phyloP scores from a whole-genome alignment of 2,329 filamentous ascomycete species.

The Cladophialophora exuberans region DNA sequence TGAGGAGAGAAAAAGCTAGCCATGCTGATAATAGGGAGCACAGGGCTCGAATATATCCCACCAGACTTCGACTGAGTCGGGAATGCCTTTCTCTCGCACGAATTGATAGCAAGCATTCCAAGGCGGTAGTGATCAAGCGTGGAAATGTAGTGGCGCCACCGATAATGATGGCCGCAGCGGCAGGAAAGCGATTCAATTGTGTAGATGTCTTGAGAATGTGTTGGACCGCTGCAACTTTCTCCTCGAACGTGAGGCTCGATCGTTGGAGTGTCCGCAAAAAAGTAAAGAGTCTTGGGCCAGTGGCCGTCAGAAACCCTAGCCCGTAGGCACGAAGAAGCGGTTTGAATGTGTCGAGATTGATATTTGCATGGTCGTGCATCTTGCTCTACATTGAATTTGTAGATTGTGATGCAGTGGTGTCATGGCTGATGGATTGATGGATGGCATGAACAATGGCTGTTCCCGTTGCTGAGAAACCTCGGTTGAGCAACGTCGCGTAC shows the following conservation, averaged over 20 bases:
- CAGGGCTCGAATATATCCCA: conserved; percentile 40
- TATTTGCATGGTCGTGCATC: conserved; percentile 4
- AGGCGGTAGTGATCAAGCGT: conserved; percentile 34
- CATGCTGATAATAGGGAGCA: conserved; percentile 54
- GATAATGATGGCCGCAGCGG: conserved; percentile 52
- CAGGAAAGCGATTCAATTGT: conserved; percentile 35
- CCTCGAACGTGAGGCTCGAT: conserved; percentile 37
- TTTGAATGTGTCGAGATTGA: conserved; percentile 21
- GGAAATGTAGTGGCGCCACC: conserved; percentile 56
- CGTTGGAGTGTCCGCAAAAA: conserved; percentile 40
- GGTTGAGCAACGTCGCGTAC: no score
- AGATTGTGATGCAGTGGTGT: neutral
- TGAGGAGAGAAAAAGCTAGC: conserved; percentile 53
- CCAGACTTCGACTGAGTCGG: neutral
- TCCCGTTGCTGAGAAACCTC: no score
- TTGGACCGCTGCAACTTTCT: conserved; percentile 39
- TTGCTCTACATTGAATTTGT: neutral
- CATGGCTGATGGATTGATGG: no score
- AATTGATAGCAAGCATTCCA: conserved; percentile 34
- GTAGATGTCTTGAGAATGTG: conserved; percentile 30
- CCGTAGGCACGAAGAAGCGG: conserved; percentile 50
- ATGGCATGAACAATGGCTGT: no score
- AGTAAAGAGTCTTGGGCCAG: conserved; percentile 50
- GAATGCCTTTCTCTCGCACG: neutral
- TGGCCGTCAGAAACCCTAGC: conserved; percentile 52